These are phyloP conservation scores for Phylloporus sp. DNA, from an alignment of 768 basidiomycete species.

Conservation along the genomic window DNA sequence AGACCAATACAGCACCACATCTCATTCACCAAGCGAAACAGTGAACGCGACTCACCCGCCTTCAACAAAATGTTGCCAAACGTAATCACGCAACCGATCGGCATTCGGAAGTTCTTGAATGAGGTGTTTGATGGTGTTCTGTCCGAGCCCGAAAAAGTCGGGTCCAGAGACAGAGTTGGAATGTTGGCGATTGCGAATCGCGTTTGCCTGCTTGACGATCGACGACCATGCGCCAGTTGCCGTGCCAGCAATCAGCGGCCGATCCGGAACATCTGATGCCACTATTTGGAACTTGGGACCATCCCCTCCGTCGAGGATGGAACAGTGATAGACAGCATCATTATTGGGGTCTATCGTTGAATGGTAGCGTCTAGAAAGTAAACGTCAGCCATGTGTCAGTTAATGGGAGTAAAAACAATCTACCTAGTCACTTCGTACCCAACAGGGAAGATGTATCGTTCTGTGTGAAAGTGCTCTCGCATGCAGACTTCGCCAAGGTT, in stretches of 20 bases:
- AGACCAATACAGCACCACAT: conserved; percentile 1
- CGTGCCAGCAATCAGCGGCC: conserved; percentile 77
- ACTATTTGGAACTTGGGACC: conserved; percentile 85
- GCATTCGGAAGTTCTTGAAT: conserved; percentile 83
- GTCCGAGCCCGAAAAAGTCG: conserved; percentile 83
- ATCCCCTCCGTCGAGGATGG: conserved; percentile 80
- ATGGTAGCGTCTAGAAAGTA: conserved; percentile 58
- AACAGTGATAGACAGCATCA: conserved; percentile 78
- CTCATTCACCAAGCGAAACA: conserved; percentile 12
- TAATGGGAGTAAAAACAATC: conserved; percentile 14
- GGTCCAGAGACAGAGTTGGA: conserved; percentile 86
- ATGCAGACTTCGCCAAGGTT: conserved; percentile 72
- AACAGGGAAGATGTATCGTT: conserved; percentile 85
- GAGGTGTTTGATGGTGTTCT: conserved; percentile 85
- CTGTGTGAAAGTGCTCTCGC: conserved; percentile 83
- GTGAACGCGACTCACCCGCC: conserved; percentile 62
- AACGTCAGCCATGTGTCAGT: conserved; percentile 2
- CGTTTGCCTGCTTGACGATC: conserved; percentile 80
- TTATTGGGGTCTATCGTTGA: conserved; percentile 65
- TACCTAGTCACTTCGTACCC: conserved; percentile 81
- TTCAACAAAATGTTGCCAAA: conserved; percentile 83
- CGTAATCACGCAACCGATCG: conserved; percentile 70
- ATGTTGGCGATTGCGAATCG: conserved; percentile 75
- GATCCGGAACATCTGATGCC: conserved; percentile 65
- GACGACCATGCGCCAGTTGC: conserved; percentile 85